Evolutionary conservation across 306 rosid species (phyloP).

Genomic region (Pyrus betulifolia): DNA sequence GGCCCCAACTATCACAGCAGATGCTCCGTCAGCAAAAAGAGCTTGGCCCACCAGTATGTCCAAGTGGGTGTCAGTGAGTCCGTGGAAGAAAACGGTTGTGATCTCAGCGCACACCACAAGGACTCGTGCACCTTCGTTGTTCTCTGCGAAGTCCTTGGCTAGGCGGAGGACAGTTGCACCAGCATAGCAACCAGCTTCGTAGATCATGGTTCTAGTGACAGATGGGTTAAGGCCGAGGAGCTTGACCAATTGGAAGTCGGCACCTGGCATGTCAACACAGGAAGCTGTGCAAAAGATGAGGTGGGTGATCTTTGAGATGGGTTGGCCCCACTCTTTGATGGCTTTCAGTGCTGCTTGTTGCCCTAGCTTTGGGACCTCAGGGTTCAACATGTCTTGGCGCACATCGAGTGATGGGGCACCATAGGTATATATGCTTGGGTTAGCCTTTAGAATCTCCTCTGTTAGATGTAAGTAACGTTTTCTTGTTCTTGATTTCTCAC

Average conservation of each 20-base stretch:
- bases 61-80: constrained; percentile 18
- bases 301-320: constrained; percentile 31
- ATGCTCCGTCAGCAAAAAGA: constrained; percentile 35
- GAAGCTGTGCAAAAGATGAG: constrained; percentile 35
- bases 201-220: constrained; percentile 28
- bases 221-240: constrained; percentile 31
- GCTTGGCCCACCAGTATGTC: constrained; percentile 38
- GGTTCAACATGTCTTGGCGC: constrained; percentile 26
- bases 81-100: constrained; percentile 12
- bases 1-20: constrained; percentile 24
- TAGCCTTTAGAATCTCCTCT: constrained; percentile 16
- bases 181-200: constrained; percentile 29
- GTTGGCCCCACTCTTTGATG: constrained; percentile 32
- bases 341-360: constrained; percentile 35
- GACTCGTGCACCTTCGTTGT: constrained; percentile 25
- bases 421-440: constrained; percentile 22
- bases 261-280: constrained; percentile 35
- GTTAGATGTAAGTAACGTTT: constrained; percentile 25
- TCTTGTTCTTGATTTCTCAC: constrained; percentile 23
- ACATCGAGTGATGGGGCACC: constrained; percentile 18
- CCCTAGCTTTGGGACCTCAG: constrained; percentile 32
- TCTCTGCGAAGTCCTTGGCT: constrained; percentile 32
- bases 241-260: constrained; percentile 23
- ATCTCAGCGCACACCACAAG: constrained; percentile 32
- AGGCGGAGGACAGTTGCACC: constrained; percentile 37